These are phyloP conservation scores for Coemansia sp. DNA, from an alignment of 192 early-diverging fungal genomes.

Conservation along the genomic window DNA sequence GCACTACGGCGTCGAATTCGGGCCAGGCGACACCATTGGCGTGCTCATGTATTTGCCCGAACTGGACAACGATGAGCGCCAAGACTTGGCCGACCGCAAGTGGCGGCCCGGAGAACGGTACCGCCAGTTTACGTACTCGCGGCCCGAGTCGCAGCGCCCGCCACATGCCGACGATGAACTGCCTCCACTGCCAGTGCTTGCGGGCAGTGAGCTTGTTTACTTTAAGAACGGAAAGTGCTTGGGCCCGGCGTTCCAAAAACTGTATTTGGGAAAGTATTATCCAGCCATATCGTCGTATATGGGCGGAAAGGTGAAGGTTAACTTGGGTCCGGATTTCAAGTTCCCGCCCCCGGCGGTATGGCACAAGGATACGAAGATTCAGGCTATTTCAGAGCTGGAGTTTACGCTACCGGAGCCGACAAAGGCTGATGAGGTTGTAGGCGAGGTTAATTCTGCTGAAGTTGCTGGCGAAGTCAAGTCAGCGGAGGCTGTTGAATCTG, in stretches of 20 bases:
- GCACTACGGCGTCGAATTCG: constrained; percentile 44
- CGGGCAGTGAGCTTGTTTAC: constrained; percentile 62
- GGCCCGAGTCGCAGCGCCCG: constrained; percentile 48
- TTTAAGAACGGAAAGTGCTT: constrained; percentile 66
- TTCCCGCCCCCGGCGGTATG: constrained; percentile 58
- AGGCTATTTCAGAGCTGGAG: constrained; percentile 51
- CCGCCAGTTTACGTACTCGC: constrained; percentile 43
- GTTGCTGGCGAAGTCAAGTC: background rate
- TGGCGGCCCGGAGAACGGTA: constrained; percentile 50
- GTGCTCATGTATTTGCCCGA: constrained; percentile 53
- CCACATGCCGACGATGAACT: constrained; percentile 37
- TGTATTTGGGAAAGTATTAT: constrained; percentile 75
- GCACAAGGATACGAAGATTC: constrained; percentile 35
- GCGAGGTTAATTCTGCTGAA: background rate
- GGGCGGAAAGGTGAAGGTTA: constrained; percentile 62
- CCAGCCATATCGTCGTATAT: constrained; percentile 70
- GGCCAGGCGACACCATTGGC: constrained; percentile 50
- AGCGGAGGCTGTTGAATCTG: background rate
- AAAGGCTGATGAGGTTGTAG: background rate
- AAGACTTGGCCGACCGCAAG: constrained; percentile 50
- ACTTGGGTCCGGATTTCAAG: constrained; percentile 69
- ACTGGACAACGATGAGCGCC: constrained; percentile 45
- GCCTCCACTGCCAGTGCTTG: constrained; percentile 49
- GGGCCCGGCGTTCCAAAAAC: constrained; percentile 64
- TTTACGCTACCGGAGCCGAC: constrained; percentile 24